Evolutionary conservation across 306 rosid species (phyloP).

Genomic region (Oxytropis ochrocephala): DNA sequence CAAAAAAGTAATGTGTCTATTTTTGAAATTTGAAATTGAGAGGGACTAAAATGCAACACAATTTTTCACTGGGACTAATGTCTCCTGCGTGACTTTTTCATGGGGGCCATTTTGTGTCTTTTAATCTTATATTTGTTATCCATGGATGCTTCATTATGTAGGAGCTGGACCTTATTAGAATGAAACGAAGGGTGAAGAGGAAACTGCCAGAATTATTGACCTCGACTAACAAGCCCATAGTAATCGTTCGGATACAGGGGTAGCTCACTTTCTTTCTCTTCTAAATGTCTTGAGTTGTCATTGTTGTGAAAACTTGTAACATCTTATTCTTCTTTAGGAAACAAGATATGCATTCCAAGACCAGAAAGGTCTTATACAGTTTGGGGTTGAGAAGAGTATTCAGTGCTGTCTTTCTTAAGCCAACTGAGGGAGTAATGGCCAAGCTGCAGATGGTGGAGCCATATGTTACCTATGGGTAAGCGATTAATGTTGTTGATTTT

Average conservation of each 20-base stretch:
- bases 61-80: too few relatives aligned
- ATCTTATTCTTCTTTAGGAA: slow-evolving; percentile 30
- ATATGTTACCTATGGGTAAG: slow-evolving; percentile 84
- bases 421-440: slow-evolving; percentile 45
- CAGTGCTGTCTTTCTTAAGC: slow-evolving; percentile 64
- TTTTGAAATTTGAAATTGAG: too few relatives aligned
- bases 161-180: slow-evolving; percentile 72
- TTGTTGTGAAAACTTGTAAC: background rate
- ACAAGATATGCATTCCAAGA: slow-evolving; percentile 79
- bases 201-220: slow-evolving; percentile 27
- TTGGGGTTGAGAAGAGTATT: slow-evolving; percentile 57
- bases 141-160: slow-evolving; percentile 11
- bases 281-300: background rate
- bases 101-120: background rate
- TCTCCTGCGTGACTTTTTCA: too few relatives aligned
- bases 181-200: slow-evolving; percentile 70
- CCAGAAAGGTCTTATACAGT: slow-evolving; percentile 49
- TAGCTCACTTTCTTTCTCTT: background rate
- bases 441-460: slow-evolving; percentile 79
- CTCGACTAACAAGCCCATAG: slow-evolving; percentile 39
- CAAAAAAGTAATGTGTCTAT: too few relatives aligned
- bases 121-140: background rate
- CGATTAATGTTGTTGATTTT: background rate
- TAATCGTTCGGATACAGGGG: slow-evolving; percentile 77
- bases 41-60: too few relatives aligned